Conservation (phyloP, 2,329 filamentous ascomycete species). For the Sodiomyces alkalinus region DNA sequence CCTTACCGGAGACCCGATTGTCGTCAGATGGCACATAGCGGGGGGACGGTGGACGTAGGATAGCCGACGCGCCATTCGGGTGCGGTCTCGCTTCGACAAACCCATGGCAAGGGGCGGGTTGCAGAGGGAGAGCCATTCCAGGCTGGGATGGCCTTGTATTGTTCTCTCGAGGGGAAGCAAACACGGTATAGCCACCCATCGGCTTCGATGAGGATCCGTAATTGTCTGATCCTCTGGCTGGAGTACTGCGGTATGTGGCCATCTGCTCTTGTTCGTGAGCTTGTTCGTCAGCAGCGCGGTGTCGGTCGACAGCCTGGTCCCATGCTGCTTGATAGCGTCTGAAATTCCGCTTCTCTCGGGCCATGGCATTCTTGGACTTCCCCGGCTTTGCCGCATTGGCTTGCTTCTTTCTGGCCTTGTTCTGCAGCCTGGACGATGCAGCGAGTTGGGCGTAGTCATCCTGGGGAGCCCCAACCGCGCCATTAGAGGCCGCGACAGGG, state of each 20-base stretch:
- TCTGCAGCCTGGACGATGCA: constrained; percentile 1
- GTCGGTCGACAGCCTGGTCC: constrained; percentile 4
- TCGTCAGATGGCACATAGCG: background rate
- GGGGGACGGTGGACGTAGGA: constrained; percentile 10
- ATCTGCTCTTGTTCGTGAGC: background rate
- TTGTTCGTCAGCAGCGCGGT: background rate
- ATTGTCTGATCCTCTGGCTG: constrained; percentile 4
- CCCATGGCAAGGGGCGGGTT: no score
- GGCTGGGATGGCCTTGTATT: no score
- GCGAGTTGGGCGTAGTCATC: no score
- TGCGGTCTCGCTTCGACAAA: constrained; percentile 1
- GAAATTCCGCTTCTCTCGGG: constrained; percentile 5
- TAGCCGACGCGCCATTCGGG: background rate
- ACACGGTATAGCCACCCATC: no score
- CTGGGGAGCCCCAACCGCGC: no score
- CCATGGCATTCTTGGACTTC: background rate
- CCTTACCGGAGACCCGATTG: background rate
- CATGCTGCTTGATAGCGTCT: constrained; percentile 7
- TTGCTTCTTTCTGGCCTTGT: constrained; percentile 1
- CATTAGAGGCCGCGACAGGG: no score
- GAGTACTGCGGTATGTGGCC: no score
- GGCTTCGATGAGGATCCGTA: constrained; percentile 6
- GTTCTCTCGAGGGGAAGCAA: no score
- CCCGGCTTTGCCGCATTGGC: constrained; percentile 1
- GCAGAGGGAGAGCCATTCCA: no score